Evolutionary conservation across 2,329 filamentous ascomycete genomes (phyloP).

Genomic region (Phoma sp.): DNA sequence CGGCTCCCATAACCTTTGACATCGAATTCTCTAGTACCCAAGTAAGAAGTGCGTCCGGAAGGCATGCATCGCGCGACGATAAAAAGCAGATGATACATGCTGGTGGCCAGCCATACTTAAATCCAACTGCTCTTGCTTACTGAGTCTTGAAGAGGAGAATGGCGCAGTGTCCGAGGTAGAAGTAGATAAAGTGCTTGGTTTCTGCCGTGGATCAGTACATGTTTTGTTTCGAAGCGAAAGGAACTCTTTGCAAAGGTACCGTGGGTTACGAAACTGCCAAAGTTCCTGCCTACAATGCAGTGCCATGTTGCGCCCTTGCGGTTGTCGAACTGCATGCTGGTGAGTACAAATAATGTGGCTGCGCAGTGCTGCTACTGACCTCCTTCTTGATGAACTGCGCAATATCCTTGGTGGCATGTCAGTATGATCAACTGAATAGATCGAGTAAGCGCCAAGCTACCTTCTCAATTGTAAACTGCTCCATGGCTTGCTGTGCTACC

Average conservation of each 20-base stretch:
- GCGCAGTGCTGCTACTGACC: constrained; percentile 53
- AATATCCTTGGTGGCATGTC: constrained; percentile 71
- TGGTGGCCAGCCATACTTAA: constrained; percentile 4
- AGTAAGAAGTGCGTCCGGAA: constrained; percentile 12
- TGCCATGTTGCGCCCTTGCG: constrained; percentile 99
- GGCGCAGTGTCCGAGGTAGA: constrained; percentile 97
- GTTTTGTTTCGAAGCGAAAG: too few species aligned
- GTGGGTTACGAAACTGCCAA: constrained; percentile 98
- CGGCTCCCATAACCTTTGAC: not conserved
- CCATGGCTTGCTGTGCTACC: constrained; percentile 73
- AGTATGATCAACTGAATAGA: not conserved
- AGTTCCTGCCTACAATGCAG: constrained; percentile 98
- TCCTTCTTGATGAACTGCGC: constrained; percentile 95
- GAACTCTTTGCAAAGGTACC: constrained; percentile 62
- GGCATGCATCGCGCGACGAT: not conserved
- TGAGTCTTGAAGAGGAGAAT: constrained; percentile 99
- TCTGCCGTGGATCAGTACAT: constrained; percentile 61
- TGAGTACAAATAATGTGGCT: constrained; percentile 19
- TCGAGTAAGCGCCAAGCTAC: constrained; percentile 45
- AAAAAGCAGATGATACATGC: constrained; percentile 6
- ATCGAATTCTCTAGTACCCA: too few species aligned
- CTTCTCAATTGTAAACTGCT: constrained; percentile 75
- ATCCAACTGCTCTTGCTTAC: constrained; percentile 52
- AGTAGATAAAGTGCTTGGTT: constrained; percentile 99
- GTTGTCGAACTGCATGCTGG: constrained; percentile 77